Evolutionary conservation across 148 eudicot genomes (phyloP).

Genomic region (Fagopyrum tataricum): DNA sequence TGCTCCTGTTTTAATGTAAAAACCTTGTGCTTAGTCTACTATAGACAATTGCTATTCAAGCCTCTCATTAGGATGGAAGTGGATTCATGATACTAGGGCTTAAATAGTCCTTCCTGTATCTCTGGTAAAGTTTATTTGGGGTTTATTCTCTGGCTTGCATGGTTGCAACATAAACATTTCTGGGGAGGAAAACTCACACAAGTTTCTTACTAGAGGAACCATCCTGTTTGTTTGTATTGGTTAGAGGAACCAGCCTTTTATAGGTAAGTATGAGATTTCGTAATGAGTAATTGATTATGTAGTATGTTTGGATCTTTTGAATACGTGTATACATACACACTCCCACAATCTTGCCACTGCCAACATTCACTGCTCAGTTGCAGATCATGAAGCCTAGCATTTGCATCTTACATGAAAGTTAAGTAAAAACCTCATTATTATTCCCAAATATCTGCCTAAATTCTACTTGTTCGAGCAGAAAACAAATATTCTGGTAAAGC

Average conservation of each 20-base stretch:
- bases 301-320: too few relatives aligned
- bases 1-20: background rate
- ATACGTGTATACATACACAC: too few relatives aligned
- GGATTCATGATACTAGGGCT: background rate
- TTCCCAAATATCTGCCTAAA: background rate
- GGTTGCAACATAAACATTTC: background rate
- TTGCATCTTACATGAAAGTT: too few relatives aligned
- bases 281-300: too few relatives aligned
- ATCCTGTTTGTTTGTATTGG: background rate
- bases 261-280: too few relatives aligned
- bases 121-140: background rate
- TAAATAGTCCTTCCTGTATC: background rate
- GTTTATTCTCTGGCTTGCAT: background rate
- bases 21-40: background rate
- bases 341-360: too few relatives aligned
- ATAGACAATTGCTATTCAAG: background rate
- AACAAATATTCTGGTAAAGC: too few relatives aligned
- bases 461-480: background rate
- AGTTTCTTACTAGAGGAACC: background rate
- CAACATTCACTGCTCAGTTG: too few relatives aligned
- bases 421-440: too few relatives aligned
- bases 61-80: background rate
- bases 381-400: too few relatives aligned
- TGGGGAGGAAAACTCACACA: background rate
- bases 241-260: too few relatives aligned